phyloP scores from a whole-genome alignment of 1,139 yeast species.

The Tardiomyces blankii region DNA sequence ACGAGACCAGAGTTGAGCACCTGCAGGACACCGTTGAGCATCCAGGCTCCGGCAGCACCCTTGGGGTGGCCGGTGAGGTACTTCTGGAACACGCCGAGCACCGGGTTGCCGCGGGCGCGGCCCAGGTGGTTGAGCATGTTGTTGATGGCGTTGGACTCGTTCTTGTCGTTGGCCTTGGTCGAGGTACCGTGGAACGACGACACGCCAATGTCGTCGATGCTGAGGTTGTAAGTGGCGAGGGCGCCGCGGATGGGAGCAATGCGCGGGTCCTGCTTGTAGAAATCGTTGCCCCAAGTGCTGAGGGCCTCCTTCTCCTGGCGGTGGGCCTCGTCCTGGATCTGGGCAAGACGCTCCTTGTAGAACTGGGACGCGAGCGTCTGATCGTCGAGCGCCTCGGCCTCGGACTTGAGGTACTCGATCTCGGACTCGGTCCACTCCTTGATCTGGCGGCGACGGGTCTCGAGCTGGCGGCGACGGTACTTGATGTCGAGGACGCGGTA shows the following conservation, averaged over 20 bases:
- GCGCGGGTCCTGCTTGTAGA: constrained; percentile 83
- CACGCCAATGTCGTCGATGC: constrained; percentile 90
- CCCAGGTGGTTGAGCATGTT: constrained; percentile 92
- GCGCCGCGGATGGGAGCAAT: constrained; percentile 97
- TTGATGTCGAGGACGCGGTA: constrained; percentile 77
- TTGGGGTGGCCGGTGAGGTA: constrained; percentile 99
- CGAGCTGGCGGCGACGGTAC: constrained; percentile 90
- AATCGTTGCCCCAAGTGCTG: constrained; percentile 91
- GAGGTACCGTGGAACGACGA: constrained; percentile 99
- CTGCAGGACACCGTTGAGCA: constrained; percentile 97
- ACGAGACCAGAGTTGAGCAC: constrained; percentile 85
- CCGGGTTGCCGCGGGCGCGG: constrained; percentile 95
- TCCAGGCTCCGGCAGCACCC: constrained; percentile 99
- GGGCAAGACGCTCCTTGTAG: constrained; percentile 77
- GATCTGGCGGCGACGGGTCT: constrained; percentile 66
- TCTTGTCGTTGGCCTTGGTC: constrained; percentile 96
- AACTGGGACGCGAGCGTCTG: constrained; percentile 34
- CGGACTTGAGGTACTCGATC: constrained; percentile 58
- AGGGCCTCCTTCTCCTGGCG: constrained; percentile 85
- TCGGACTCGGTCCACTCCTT: constrained; percentile 80
- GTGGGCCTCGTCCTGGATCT: constrained; percentile 72
- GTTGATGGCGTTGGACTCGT: constrained; percentile 85
- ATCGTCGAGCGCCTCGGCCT: constrained; percentile 45
- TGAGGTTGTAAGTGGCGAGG: constrained; percentile 82
- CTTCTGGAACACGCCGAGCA: constrained; percentile 96